Base-by-base conservation (phyloP, 306 rosid species). In the Luffa acutangula region DNA sequence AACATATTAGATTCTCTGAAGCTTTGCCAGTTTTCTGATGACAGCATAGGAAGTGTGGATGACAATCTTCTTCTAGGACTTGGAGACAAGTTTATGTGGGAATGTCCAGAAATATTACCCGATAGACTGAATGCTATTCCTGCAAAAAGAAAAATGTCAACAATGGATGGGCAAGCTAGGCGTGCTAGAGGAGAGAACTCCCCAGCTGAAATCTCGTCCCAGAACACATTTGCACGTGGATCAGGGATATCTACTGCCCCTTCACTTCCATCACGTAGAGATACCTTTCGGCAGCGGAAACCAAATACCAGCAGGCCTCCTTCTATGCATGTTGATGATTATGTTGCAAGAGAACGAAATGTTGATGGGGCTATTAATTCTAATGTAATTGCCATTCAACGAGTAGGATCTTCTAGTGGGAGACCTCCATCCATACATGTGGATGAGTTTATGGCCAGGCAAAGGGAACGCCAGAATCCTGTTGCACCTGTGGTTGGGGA, bases 261-360 rank as follows among this genome's bases (percentile, higher is more conserved):
- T 67, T 86, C 97, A 51, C 97, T 91, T 83, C 93, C 99, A 70
- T 84, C 97, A 33, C 99, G 99, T 31, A 86, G 99, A 87, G 99
- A 95, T 87, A 82, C 91, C 60, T 95, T 95, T 81, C 88, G 99
- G 89, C 97, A 90, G 89, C 97, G 98, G 81, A 95, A 95, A 87
- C 99, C 99, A 64, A 95, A 95, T 89, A 95, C 98, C 79, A 95
- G 99, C 89, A 82, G 99, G 86, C 99, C 99, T 2, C 99, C 99
- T 63, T 95, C 99, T 83, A 95, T 93, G 98, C 99, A 95, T 71
- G 99, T 95, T 81, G 99, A 95, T 86, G 98, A 95, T 83, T 95
- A 91, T 63, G 94, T 93, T 81, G 99, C 99, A 3, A 90, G 99
- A 87, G 99, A 95, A 85, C 93, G 97, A 84, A 92, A 87, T 80